Evolutionary conservation across 1,284 basidiomycete genomes (phyloP), one percentile per base, ranked within the genome.

Genomic region (Exsudoporus floridanus): DNA sequence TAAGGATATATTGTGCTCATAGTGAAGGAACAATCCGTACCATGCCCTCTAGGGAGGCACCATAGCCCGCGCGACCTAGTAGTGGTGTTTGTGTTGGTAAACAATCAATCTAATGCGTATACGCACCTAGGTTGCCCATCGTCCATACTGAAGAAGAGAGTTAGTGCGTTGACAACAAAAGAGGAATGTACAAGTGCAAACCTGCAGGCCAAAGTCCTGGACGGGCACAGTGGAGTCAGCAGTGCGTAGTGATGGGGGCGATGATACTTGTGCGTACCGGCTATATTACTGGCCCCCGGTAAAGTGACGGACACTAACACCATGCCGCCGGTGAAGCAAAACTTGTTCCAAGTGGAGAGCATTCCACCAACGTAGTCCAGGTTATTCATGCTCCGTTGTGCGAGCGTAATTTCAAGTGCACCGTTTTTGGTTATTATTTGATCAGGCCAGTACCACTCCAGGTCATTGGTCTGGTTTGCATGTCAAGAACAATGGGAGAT

Each of bases 281-380:
- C 44, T 34, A 78, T 50, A 41, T 77, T 77, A 62, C 80, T 83
- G 16, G 73, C 72, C 1, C 95, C 96, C 0, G 96, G 95, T 8
- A 98, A 74, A n/a, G 80, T 81, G n/a, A 94, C 84, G 7, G 80
- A 78, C 5, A 81, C 79, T 62, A 87, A 81, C 42, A 93, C 72
- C 53, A 91, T 74, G 21, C 91, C 91, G 33, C 92, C 92, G 1
- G 90, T 94, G 73, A 98, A 98, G 72, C 95, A 98, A 64, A 98
- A 90, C 70, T 97, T 93, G 70, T 94, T 94, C 92, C 92, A 93
- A 10, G 80, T 80, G 25, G 84, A 74, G 63, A 92, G 72, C 77
- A 86, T 76, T 0, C 84, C 88, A 25, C 88, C 83, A 56, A 84
- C 77, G 67, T 87, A 96, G 61, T 90, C 73, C 56, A 97, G 76